A percentile compares a stretch with the other conserved stretches of the same genome.
Evolutionary conservation across 805 yeast species (phyloP).

Genomic region (Spathaspora boniae): DNA sequence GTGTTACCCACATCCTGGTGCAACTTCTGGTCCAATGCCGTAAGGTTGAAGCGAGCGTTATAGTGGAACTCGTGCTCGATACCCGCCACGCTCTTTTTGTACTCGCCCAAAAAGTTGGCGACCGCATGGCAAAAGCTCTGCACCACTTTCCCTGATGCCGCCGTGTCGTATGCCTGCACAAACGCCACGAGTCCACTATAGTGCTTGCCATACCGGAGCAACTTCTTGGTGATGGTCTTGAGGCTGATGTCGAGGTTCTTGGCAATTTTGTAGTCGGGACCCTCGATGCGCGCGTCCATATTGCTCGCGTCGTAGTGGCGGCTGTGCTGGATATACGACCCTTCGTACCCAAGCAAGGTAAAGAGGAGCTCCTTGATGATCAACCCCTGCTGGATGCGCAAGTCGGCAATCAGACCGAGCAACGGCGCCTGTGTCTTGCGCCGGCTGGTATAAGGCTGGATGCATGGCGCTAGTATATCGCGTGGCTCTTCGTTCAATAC

Average conservation of each 20-base stretch:
- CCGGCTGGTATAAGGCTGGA: too few relatives aligned
- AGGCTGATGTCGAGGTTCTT: conserved; percentile 70
- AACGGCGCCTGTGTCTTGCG: conserved; percentile 39
- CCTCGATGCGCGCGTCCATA: conserved; percentile 43
- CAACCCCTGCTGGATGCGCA: conserved; percentile 66
- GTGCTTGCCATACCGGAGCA: conserved; percentile 61
- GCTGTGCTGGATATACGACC: conserved; percentile 67
- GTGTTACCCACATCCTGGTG: conserved; percentile 23
- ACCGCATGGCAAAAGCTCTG: conserved; percentile 70
- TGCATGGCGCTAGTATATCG: too few relatives aligned
- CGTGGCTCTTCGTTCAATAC: too few relatives aligned
- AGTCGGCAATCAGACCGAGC: conserved; percentile 43
- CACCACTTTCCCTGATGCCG: conserved; percentile 62
- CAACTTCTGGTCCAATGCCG: conserved; percentile 45
- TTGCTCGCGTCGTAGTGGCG: conserved; percentile 52
- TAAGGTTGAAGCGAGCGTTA: conserved; percentile 53
- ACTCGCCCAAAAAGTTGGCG: conserved; percentile 19
- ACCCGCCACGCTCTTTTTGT: conserved; percentile 29
- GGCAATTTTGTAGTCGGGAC: conserved; percentile 75
- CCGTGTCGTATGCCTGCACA: conserved; percentile 53
- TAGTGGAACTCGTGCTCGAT: conserved; percentile 54
- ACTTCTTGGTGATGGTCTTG: conserved; percentile 61
- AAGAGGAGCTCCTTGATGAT: conserved; percentile 67
- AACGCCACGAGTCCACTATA: conserved; percentile 59
- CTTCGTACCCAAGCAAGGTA: conserved; percentile 72